Base-by-base conservation (phyloP, 345 rosid genomes). In the Pugionium cornutum region DNA sequence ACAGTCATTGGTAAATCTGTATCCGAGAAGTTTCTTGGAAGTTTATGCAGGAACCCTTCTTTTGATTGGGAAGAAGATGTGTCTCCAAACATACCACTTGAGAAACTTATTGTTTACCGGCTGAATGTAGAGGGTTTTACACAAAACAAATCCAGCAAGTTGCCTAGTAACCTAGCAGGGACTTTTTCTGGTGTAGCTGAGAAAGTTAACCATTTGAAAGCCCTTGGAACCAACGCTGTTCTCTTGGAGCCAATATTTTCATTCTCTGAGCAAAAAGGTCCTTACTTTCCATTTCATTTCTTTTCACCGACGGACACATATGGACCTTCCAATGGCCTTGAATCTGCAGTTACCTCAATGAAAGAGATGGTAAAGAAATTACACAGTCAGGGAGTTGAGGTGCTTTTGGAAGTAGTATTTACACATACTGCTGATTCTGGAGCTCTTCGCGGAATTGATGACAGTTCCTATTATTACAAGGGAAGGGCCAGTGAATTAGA, bases 341-440 rank as follows among this genome's bases (percentile, higher is more conserved):
- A 77, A 33, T 80, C 84, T 43, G 78, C 86, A n/a, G 77, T 81
- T 70, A 81, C 74, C 45, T 82, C 96, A 3, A 78, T 85, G 86
- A 94, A 86, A 78, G 91, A 84, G 75, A 90, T 90, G 90, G 99
- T 89, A 70, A 90, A 83, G 86, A 80, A 74, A 48, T 51, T 94
- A 67, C 99, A 94, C 68, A 78, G 86, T 42, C 72, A 78, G 64
- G 90, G 95, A 35, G 76, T 90, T 33, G 99, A 90, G 77, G 89
- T 90, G 48, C 78, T 90, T 32, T 76, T 89, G 70, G 97, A 90
- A 80, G 99, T 90, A 55, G 91, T 83, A 57, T 90, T 81, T 74
- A 86, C 92, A 41, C 85, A 86, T 67, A 88, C 91, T 41, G 85
- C 87, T 47, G 86, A 83, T 29, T 67, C 55, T 52, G 85, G 86